These are phyloP conservation scores for Seiridium unicorne DNA, from an alignment of 2,329 filamentous ascomycete species.

Conservation along the genomic window DNA sequence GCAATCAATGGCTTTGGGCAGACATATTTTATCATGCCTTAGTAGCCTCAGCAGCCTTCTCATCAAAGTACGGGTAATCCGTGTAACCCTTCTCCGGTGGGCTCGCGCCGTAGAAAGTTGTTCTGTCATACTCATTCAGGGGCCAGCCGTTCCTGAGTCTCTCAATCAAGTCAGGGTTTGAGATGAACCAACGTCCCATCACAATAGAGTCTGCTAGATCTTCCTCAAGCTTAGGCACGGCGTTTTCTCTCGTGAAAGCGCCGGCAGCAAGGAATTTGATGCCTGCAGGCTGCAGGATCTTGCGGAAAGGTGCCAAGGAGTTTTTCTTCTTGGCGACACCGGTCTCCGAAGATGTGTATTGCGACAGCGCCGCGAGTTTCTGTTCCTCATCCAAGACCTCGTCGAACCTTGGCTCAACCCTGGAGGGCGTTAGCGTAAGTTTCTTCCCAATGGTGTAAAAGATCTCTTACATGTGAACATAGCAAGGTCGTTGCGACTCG, in stretches of 20 bases:
- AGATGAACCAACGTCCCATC: slow-evolving; percentile 23
- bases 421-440: slow-evolving; percentile 8
- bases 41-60: background rate
- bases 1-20: too few species aligned
- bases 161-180: slow-evolving; percentile 22
- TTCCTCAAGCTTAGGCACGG: slow-evolving; percentile 18
- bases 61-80: slow-evolving; percentile 31
- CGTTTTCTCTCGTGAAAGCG: slow-evolving; percentile 17
- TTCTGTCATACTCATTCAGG: slow-evolving; percentile 21
- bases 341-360: slow-evolving; percentile 21
- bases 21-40: background rate
- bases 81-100: slow-evolving; percentile 31
- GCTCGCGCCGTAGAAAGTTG: slow-evolving; percentile 23
- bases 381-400: slow-evolving; percentile 42
- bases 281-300: slow-evolving; percentile 34
- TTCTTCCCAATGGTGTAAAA: too few species aligned
- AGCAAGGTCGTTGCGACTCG: slow-evolving; percentile 31
- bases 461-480: slow-evolving; percentile 41
- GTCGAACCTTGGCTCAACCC: slow-evolving; percentile 45
- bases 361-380: slow-evolving; percentile 37
- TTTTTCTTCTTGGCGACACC: slow-evolving; percentile 10
- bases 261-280: slow-evolving; percentile 29
- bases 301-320: slow-evolving; percentile 38
- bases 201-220: slow-evolving; percentile 26
- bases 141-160: slow-evolving; percentile 18